Conservation (phyloP, 129 eudicot species). For the Helianthus annuus region DNA sequence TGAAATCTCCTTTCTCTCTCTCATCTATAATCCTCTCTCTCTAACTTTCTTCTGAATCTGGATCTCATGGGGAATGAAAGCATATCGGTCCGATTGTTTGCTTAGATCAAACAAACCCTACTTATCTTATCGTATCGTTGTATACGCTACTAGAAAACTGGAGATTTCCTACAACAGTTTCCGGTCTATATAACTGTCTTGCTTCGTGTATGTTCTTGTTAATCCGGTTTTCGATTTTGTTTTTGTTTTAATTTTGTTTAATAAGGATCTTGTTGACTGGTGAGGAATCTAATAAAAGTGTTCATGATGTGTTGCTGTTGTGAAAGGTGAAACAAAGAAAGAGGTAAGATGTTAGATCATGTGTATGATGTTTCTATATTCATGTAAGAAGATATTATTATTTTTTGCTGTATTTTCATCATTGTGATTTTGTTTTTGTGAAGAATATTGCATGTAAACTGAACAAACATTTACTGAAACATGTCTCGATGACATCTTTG, state of each 20-base stretch:
- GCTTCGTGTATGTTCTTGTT: neutral
- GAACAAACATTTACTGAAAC: slow-evolving; percentile 12
- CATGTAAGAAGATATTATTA: slow-evolving; percentile 8
- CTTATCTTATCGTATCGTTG: neutral
- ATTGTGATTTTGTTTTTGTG: slow-evolving; percentile 10
- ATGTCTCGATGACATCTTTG: neutral
- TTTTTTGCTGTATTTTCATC: slow-evolving; percentile 16
- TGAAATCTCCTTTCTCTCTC: slow-evolving; percentile 4
- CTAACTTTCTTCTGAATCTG: slow-evolving; percentile 19
- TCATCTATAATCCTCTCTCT: neutral
- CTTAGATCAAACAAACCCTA: slow-evolving; percentile 40
- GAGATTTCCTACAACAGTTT: too few relatives aligned
- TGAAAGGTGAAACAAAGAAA: slow-evolving; percentile 36
- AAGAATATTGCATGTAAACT: slow-evolving; percentile 25
- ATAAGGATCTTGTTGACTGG: slow-evolving; percentile 23
- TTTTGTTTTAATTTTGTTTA: neutral
- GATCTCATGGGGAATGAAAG: slow-evolving; percentile 45
- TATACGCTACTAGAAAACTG: too few relatives aligned
- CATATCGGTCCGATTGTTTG: slow-evolving; percentile 47
- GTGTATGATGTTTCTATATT: slow-evolving; percentile 21
- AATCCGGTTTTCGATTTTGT: neutral
- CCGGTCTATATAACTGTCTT: neutral
- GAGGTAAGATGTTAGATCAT: slow-evolving; percentile 21
- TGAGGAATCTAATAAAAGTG: slow-evolving; percentile 23
- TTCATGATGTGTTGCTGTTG: slow-evolving; percentile 19